phyloP scores from a whole-genome alignment of 176 grass and related monocot species.

The Coix lacrymajobi region DNA sequence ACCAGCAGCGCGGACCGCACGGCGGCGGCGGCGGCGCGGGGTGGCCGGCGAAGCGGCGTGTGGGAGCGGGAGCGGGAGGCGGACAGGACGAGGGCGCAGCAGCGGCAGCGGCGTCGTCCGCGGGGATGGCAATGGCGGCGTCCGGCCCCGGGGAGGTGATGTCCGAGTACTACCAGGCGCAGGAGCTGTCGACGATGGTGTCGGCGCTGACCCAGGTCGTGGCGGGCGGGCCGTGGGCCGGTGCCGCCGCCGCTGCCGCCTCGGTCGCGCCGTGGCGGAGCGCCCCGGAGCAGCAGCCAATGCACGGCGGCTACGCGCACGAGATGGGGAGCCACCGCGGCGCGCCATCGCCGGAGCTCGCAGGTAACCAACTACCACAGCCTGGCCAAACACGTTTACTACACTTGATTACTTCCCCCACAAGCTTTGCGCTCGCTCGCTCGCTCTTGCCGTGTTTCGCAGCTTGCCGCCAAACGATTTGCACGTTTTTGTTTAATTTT shows the following conservation, averaged over 20 bases:
- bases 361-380: conserved; percentile 29
- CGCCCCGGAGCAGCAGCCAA: conserved; percentile 29
- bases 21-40: conserved; percentile 12
- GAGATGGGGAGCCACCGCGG: conserved; percentile 17
- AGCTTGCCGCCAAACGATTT: neutral
- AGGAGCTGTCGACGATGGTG: conserved; percentile 70
- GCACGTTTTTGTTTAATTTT: neutral
- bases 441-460: neutral
- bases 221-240: neutral
- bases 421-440: neutral
- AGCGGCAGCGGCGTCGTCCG: too few species aligned
- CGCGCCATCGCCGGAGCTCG: conserved; percentile 28
- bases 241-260: neutral
- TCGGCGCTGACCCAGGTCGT: conserved; percentile 70
- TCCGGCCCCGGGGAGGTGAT: conserved; percentile 22
- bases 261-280: neutral
- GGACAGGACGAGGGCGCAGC: neutral
- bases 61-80: too few species aligned
- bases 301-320: conserved; percentile 27
- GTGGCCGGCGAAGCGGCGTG: conserved; percentile 9
- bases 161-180: conserved; percentile 39
- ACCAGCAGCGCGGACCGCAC: conserved; percentile 16
- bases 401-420: neutral
- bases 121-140: conserved; percentile 6
- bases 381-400: neutral